These are phyloP conservation scores for Agapanthus africanus DNA, from an alignment of 106 monocot genomes.

Conservation along the genomic window DNA sequence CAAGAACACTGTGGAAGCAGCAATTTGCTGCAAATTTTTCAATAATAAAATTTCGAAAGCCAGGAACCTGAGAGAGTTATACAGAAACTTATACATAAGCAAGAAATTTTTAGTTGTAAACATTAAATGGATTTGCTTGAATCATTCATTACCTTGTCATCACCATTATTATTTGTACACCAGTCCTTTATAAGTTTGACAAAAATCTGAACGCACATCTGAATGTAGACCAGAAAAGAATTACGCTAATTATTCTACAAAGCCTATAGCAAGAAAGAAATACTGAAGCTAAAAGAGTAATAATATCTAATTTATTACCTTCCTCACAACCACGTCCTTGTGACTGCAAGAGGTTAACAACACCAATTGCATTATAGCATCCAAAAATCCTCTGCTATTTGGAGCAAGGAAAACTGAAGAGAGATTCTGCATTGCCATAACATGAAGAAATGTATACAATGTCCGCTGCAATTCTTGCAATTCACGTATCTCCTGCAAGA, in stretches of 20 bases:
- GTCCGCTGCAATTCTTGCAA: constrained; percentile 82
- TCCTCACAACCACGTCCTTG: constrained; percentile 72
- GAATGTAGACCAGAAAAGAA: constrained; percentile 13
- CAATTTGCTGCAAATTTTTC: constrained; percentile 76
- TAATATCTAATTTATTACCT: constrained; percentile 31
- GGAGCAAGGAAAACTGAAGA: constrained; percentile 70
- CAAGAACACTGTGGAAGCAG: constrained; percentile 84
- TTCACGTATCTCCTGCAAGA: constrained; percentile 78
- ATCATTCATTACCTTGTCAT: constrained; percentile 69
- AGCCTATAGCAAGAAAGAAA: not conserved
- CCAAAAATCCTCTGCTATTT: constrained; percentile 54
- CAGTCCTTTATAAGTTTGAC: constrained; percentile 83
- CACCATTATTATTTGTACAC: constrained; percentile 48
- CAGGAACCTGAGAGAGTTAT: constrained; percentile 53
- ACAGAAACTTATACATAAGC: not conserved
- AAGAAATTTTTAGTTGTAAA: not conserved
- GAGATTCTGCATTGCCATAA: constrained; percentile 67
- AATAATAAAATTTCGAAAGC: constrained; percentile 77
- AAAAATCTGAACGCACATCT: constrained; percentile 84
- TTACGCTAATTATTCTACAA: not conserved
- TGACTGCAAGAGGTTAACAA: constrained; percentile 68
- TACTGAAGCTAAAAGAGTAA: not conserved
- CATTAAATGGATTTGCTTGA: not conserved
- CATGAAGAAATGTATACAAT: constrained; percentile 87
- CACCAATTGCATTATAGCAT: constrained; percentile 64